Evolutionary conservation across 176 grass and related monocot genomes (phyloP).

Genomic region (bread wheat (Triticum aestivum)): DNA sequence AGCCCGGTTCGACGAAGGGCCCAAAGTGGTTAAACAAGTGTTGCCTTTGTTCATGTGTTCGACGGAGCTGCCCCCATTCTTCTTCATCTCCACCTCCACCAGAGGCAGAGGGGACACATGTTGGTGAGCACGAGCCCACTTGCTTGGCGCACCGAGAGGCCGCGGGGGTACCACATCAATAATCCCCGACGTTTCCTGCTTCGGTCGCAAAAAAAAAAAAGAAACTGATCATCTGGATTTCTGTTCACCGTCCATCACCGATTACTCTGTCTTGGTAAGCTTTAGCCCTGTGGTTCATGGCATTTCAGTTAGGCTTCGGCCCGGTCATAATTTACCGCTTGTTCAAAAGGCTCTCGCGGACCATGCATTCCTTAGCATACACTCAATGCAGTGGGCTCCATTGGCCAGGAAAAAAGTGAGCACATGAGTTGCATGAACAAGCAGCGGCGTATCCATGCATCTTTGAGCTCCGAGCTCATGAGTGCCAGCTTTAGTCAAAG

Average conservation of each 20-base stretch:
- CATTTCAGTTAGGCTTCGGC: background rate
- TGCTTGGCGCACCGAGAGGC: slow-evolving; percentile 32
- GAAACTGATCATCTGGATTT: background rate
- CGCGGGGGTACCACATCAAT: background rate
- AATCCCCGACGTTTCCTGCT: background rate
- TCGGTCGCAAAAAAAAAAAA: background rate
- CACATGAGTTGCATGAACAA: slow-evolving; percentile 12
- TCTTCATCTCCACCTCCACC: background rate
- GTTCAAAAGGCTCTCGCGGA: background rate
- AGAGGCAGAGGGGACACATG: slow-evolving; percentile 25
- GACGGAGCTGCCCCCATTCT: slow-evolving; percentile 26
- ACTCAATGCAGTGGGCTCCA: slow-evolving; percentile 30
- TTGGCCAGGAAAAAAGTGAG: background rate
- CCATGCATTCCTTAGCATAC: slow-evolving; percentile 35
- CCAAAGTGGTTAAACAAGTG: slow-evolving; percentile 33
- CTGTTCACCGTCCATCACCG: background rate
- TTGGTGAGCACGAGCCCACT: slow-evolving; percentile 47
- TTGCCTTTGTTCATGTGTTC: slow-evolving; percentile 25
- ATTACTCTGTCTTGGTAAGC: background rate
- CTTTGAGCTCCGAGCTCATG: slow-evolving; percentile 56
- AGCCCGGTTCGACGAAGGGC: slow-evolving; percentile 8
- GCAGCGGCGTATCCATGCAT: background rate
- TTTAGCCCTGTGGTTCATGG: no score
- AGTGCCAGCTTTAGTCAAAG: slow-evolving; percentile 47
- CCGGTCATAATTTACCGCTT: background rate